Evolutionary conservation across 495 filamentous ascomycete species (phyloP).

Genomic region (Penicillium salamii): DNA sequence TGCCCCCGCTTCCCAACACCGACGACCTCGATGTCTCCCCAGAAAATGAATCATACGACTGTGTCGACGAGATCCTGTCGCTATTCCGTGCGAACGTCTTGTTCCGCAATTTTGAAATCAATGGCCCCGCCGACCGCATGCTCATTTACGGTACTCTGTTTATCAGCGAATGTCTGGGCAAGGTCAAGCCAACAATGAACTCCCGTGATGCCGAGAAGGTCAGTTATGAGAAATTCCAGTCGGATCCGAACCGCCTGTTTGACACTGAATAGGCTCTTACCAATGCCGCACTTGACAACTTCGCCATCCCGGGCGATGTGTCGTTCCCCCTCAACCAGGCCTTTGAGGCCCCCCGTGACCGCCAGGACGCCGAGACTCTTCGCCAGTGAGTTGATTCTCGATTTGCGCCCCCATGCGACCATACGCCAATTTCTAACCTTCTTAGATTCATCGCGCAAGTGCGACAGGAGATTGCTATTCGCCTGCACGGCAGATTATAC

Average conservation of each 20-base stretch:
- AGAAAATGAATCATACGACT: slow-evolving; percentile 86
- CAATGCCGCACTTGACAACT: slow-evolving; percentile 82
- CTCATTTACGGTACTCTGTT: slow-evolving; percentile 96
- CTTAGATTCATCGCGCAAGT: slow-evolving; percentile 79
- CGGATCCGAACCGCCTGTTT: neutral
- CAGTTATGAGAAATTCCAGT: slow-evolving; percentile 2
- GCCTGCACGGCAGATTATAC: slow-evolving; percentile 83
- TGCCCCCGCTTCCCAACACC: slow-evolving; percentile 67
- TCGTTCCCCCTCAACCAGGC: slow-evolving; percentile 89
- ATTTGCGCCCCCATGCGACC: neutral
- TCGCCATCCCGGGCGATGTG: slow-evolving; percentile 92
- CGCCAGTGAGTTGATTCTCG: slow-evolving; percentile 56
- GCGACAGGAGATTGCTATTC: slow-evolving; percentile 80
- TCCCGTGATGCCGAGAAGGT: slow-evolving; percentile 61
- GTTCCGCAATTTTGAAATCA: slow-evolving; percentile 99
- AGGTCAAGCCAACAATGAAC: slow-evolving; percentile 72
- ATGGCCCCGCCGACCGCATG: slow-evolving; percentile 89
- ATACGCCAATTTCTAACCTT: neutral
- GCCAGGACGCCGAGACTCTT: slow-evolving; percentile 84
- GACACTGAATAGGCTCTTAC: slow-evolving; percentile 52
- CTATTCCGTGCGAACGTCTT: slow-evolving; percentile 98
- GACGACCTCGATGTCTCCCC: slow-evolving; percentile 73
- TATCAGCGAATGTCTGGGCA: slow-evolving; percentile 80
- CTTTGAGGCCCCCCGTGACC: slow-evolving; percentile 74
- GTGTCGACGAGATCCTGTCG: slow-evolving; percentile 86